A percentile compares a stretch with the other conserved stretches of the same genome.
These are phyloP conservation scores for Saposhnikovia divaricata DNA, from an alignment of 129 eudicot species.

Conservation along the genomic window DNA sequence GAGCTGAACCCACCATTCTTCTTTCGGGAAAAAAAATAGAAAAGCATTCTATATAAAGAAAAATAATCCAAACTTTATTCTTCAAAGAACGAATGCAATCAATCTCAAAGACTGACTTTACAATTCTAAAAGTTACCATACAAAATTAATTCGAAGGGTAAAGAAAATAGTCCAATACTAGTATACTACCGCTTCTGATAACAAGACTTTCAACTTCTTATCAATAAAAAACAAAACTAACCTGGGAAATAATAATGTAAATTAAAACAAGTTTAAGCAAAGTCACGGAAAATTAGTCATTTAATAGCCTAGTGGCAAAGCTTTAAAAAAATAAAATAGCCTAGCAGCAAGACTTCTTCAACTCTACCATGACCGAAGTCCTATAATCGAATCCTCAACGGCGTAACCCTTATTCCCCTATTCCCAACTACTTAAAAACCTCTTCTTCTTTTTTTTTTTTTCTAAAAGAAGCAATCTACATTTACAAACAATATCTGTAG, in stretches of 20 bases:
- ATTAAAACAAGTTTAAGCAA: not conserved
- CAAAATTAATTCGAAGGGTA: conserved; percentile 1
- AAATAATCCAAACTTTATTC: conserved; percentile 7
- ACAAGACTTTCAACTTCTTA: not conserved
- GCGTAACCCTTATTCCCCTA: not conserved
- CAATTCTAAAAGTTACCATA: not conserved
- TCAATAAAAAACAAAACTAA: conserved; percentile 1
- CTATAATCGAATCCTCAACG: not conserved
- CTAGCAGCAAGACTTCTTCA: not conserved
- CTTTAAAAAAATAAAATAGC: not conserved
- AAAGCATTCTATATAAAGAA: not conserved
- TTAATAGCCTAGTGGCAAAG: not conserved
- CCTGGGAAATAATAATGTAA: not conserved
- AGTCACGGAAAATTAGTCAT: not conserved
- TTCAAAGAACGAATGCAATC: conserved; percentile 3
- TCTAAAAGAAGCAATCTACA: not conserved
- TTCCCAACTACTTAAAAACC: not conserved
- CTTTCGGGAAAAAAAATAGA: not conserved
- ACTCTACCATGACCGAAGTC: not conserved
- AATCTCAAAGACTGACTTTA: conserved; percentile 5
- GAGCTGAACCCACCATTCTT: not conserved
- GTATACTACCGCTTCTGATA: not conserved
- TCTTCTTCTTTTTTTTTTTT: too few species aligned
- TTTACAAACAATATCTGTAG: not conserved
- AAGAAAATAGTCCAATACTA: not conserved